Evolutionary conservation across 495 filamentous ascomycete species (phyloP).

Genomic region (Penicillium salamii): DNA sequence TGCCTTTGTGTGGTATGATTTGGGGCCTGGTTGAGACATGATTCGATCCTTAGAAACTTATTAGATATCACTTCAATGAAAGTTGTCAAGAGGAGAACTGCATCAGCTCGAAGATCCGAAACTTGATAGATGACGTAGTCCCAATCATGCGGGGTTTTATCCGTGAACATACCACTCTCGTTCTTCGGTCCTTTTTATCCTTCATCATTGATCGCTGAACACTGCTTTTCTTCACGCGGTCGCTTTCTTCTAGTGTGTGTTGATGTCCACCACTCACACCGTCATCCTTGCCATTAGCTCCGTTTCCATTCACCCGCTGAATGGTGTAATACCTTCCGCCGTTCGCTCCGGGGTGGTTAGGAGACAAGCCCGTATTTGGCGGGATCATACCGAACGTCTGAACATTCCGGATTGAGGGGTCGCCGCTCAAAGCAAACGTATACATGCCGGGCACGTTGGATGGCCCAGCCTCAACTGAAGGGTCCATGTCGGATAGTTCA

Average conservation of each 20-base stretch:
- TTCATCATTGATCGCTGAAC: conserved; percentile 65
- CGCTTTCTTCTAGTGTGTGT: conserved; percentile 74
- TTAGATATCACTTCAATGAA: no score
- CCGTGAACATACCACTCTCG: conserved; percentile 53
- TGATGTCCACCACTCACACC: conserved; percentile 66
- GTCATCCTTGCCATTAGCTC: conserved; percentile 68
- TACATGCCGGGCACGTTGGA: conserved; percentile 27
- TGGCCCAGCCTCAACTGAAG: conserved; percentile 17
- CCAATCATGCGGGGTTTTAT: conserved; percentile 13
- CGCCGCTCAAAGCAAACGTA: conserved; percentile 17
- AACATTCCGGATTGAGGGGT: not conserved
- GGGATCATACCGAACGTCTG: conserved; percentile 42
- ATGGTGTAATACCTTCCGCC: conserved; percentile 67
- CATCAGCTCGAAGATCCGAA: not conserved
- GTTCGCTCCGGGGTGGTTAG: conserved; percentile 41
- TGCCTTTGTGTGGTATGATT: conserved; percentile 79
- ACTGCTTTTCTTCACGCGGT: conserved; percentile 83
- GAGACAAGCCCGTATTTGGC: conserved; percentile 32
- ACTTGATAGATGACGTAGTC: conserved; percentile 21
- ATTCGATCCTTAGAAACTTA: conserved; percentile 17
- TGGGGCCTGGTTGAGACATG: conserved; percentile 56
- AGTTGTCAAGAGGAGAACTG: not conserved
- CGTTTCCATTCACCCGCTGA: conserved; percentile 75
- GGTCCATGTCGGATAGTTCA: conserved; percentile 18
- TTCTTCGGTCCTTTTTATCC: conserved; percentile 66